phyloP scores from a whole-genome alignment of 129 eudicot genomes.

The Ambrosia artemisiifolia region DNA sequence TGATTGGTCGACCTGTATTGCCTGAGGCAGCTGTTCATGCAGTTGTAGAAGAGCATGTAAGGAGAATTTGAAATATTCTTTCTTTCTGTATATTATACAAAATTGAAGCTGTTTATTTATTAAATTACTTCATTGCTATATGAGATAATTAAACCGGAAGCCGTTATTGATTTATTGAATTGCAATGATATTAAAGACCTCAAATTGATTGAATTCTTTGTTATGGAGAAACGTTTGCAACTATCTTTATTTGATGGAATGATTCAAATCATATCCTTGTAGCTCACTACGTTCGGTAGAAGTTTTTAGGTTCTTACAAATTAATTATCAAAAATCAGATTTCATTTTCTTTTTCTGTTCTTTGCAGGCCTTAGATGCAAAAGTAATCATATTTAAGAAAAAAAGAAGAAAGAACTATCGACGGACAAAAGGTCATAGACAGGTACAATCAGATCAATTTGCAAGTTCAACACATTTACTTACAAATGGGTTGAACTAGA shows the following conservation, averaged over 20 bases:
- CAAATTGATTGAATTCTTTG: background rate
- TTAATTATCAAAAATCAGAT: background rate
- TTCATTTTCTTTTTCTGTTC: background rate
- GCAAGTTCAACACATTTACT: background rate
- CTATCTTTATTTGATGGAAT: background rate
- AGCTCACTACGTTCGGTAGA: background rate
- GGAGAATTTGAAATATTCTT: background rate
- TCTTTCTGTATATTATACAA: background rate
- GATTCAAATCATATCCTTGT: background rate
- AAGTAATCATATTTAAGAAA: conserved; percentile 92
- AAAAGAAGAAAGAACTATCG: conserved; percentile 96
- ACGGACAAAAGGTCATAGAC: conserved; percentile 86
- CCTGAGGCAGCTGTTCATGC: conserved; percentile 93
- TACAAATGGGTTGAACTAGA: background rate
- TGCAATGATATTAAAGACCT: background rate
- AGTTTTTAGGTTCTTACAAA: conserved; percentile 3
- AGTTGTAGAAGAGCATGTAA: conserved; percentile 96
- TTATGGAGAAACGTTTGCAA: background rate
- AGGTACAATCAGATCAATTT: conserved; percentile 44
- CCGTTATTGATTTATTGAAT: background rate
- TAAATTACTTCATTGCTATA: background rate
- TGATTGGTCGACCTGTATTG: conserved; percentile 88
- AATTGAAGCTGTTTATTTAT: background rate
- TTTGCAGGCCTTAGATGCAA: conserved; percentile 88
- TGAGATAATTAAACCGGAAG: conserved; percentile 7